Evolutionary conservation across 371 early-diverging fungal species (phyloP).

Genomic region (Mortierella polycephala): DNA sequence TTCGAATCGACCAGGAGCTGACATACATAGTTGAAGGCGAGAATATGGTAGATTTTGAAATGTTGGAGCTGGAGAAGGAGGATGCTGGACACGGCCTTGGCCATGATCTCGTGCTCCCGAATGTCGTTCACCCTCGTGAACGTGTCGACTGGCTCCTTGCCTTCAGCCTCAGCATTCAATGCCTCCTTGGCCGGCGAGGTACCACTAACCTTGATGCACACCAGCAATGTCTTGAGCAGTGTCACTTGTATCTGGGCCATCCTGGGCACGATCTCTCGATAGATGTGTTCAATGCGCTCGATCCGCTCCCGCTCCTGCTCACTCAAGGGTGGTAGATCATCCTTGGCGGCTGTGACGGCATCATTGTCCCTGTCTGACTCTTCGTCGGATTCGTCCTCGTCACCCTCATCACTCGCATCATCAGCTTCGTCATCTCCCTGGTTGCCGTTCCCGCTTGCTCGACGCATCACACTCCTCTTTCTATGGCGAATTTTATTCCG

Average conservation of each 20-base stretch:
- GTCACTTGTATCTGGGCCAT: constrained; percentile 54
- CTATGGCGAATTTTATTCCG: constrained; percentile 22
- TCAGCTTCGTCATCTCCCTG: constrained; percentile 38
- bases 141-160: constrained; percentile 39
- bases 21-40: constrained; percentile 82
- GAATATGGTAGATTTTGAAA: constrained; percentile 75
- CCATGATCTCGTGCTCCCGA: constrained; percentile 71
- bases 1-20: constrained; percentile 86
- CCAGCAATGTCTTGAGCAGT: constrained; percentile 45
- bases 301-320: constrained; percentile 46
- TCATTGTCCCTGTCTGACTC: constrained; percentile 5
- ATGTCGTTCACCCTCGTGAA: constrained; percentile 47
- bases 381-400: constrained; percentile 17
- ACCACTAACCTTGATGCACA: constrained; percentile 51
- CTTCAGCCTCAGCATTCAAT: constrained; percentile 24
- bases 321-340: constrained; percentile 19
- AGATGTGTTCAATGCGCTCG: constrained; percentile 47
- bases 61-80: constrained; percentile 75
- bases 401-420: constrained; percentile 16
- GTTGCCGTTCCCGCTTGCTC: constrained; percentile 37
- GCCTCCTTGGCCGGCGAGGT: constrained; percentile 35
- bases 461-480: constrained; percentile 26
- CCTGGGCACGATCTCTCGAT: constrained; percentile 44
- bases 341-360: neutral
- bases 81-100: constrained; percentile 79